Conservation (phyloP, 1,284 basidiomycete species). For the Kwoniella shivajii region DNA sequence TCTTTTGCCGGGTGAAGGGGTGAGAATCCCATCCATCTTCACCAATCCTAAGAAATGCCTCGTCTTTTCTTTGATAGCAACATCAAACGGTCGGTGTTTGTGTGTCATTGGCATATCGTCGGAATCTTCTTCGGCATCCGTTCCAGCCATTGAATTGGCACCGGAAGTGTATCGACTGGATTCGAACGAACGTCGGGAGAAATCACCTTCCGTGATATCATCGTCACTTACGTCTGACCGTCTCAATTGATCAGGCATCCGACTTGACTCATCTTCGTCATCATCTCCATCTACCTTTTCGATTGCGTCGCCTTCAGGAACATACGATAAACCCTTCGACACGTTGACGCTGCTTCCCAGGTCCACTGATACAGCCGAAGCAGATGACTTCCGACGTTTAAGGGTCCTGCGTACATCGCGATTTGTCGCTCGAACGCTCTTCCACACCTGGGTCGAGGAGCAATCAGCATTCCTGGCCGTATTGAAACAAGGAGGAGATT, state of each 20-base stretch:
- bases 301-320: constrained; percentile 32
- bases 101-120: constrained; percentile 10
- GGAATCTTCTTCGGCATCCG: constrained; percentile 33
- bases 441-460: constrained; percentile 43
- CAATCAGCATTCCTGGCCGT: neutral
- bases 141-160: constrained; percentile 20
- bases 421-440: constrained; percentile 53
- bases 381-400: constrained; percentile 24
- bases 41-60: constrained; percentile 41
- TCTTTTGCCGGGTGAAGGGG: constrained; percentile 15
- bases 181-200: constrained; percentile 39
- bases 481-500: too few species aligned
- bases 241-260: neutral
- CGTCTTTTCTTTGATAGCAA: constrained; percentile 42
- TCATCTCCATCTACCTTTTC: constrained; percentile 23
- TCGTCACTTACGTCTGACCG: constrained; percentile 9
- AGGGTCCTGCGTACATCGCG: constrained; percentile 36
- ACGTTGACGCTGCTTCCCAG: constrained; percentile 8
- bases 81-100: constrained; percentile 28
- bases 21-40: constrained; percentile 37
- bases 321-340: constrained; percentile 28
- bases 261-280: neutral
- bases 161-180: constrained; percentile 40
- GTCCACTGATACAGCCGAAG: constrained; percentile 13
- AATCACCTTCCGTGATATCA: constrained; percentile 16